phyloP scores from a whole-genome alignment of 331 rosid genomes.

The Quercus lobata region DNA sequence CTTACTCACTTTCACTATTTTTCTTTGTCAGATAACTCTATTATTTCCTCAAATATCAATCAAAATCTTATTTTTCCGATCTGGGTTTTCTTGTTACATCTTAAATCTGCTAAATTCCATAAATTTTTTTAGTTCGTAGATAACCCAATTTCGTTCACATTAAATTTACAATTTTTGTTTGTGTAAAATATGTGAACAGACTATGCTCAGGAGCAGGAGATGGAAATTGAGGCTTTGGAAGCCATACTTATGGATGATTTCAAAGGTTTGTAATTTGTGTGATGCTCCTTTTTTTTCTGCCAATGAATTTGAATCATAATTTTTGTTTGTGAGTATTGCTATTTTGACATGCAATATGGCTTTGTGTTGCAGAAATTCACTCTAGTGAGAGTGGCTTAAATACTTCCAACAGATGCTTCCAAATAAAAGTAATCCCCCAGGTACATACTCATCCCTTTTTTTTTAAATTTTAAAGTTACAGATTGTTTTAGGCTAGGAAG shows the following conservation, averaged over 20 bases:
- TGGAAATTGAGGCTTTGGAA: constrained; percentile 98
- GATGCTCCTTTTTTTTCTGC: not conserved
- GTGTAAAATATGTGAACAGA: constrained; percentile 35
- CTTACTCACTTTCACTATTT: not conserved
- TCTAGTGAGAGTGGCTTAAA: constrained; percentile 88
- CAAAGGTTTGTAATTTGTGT: constrained; percentile 50
- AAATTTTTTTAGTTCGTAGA: not conserved
- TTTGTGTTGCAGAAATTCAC: constrained; percentile 68
- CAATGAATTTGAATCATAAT: not conserved
- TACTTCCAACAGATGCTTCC: constrained; percentile 79
- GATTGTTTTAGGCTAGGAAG: not conserved
- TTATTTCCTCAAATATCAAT: not conserved
- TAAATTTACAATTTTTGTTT: not conserved
- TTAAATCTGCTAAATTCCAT: not conserved
- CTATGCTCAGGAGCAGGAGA: constrained; percentile 78
- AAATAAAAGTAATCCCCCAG: constrained; percentile 68
- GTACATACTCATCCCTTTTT: constrained; percentile 30
- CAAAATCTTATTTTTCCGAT: not conserved
- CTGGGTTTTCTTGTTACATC: not conserved
- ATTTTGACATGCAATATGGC: not conserved
- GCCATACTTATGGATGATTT: constrained; percentile 97
- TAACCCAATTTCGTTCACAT: not conserved
- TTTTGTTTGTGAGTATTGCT: not conserved
- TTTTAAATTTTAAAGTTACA: not conserved
- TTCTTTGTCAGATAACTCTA: not conserved